These are phyloP conservation scores for Solanum chacoense DNA, from an alignment of 305 asterid species.

Conservation along the genomic window DNA sequence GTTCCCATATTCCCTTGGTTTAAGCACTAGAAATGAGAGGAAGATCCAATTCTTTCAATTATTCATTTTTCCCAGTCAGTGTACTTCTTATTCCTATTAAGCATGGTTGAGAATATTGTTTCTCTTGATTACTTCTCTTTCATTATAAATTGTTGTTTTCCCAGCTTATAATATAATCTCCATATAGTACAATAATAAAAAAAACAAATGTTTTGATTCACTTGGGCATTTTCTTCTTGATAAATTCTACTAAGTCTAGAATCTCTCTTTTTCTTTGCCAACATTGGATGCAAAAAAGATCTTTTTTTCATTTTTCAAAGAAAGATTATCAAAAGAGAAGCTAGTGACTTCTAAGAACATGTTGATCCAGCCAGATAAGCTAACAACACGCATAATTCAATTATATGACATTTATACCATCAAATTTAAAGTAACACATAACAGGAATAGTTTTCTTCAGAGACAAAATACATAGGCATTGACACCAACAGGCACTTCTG, in stretches of 20 bases:
- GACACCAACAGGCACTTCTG: background rate
- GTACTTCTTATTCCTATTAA: background rate
- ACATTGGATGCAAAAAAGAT: background rate
- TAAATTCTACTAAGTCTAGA: background rate
- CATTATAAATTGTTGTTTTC: background rate
- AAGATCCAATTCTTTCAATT: conserved; percentile 1
- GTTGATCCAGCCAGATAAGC: background rate
- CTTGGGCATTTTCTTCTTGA: background rate
- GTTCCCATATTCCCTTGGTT: background rate
- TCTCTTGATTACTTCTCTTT: background rate
- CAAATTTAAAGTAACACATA: background rate
- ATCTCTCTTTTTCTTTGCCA: background rate
- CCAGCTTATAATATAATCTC: background rate
- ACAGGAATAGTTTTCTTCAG: background rate
- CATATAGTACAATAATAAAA: background rate
- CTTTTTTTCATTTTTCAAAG: background rate
- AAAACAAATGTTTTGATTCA: background rate
- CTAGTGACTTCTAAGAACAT: background rate
- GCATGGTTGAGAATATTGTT: background rate
- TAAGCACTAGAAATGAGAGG: background rate
- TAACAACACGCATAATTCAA: background rate
- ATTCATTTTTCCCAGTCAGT: background rate
- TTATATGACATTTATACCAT: background rate
- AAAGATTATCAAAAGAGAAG: background rate
- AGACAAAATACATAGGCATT: background rate